A percentile compares a stretch with the other conserved stretches of the same genome.
Evolutionary conservation across 139 green algal species (phyloP).

Genomic region (Chlorella ohadii): DNA sequence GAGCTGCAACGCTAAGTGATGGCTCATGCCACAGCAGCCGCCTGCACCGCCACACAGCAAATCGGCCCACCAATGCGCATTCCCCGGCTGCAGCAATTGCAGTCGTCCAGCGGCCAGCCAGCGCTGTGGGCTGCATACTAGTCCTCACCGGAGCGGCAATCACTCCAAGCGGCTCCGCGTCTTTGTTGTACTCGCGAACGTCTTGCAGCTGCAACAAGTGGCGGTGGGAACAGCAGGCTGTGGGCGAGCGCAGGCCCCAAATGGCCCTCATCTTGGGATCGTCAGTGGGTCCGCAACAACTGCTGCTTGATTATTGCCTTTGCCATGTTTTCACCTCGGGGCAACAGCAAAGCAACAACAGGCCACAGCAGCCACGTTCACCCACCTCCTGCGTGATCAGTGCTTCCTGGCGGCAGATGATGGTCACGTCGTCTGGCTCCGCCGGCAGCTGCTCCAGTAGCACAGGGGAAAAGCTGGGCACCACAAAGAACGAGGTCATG

Average conservation of each 20-base stretch:
- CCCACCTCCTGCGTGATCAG: conserved; percentile 27
- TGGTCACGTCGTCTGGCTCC: conserved; percentile 33
- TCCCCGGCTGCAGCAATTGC: no score
- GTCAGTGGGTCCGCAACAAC: no score
- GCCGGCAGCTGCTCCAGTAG: conserved; percentile 35
- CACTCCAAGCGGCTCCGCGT: conserved; percentile 14
- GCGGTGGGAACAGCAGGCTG: background rate
- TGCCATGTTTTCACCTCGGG: no score
- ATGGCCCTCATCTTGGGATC: no score
- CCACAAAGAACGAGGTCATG: conserved; percentile 41
- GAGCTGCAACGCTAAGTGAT: background rate
- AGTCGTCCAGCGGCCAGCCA: no score
- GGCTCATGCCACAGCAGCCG: no score
- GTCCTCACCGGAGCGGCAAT: background rate
- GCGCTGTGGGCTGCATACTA: no score
- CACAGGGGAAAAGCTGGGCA: conserved; percentile 33
- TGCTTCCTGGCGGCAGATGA: conserved; percentile 25
- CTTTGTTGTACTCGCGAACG: conserved; percentile 19
- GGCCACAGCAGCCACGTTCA: no score
- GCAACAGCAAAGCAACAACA: background rate
- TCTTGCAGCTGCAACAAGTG: conserved; percentile 5
- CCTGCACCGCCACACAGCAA: no score
- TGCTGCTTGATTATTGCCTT: no score
- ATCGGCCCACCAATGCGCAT: no score
- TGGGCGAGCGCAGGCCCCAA: no score